Conservation (phyloP, 805 yeast species). For the Saccharomycopsis synnaedendra region DNA sequence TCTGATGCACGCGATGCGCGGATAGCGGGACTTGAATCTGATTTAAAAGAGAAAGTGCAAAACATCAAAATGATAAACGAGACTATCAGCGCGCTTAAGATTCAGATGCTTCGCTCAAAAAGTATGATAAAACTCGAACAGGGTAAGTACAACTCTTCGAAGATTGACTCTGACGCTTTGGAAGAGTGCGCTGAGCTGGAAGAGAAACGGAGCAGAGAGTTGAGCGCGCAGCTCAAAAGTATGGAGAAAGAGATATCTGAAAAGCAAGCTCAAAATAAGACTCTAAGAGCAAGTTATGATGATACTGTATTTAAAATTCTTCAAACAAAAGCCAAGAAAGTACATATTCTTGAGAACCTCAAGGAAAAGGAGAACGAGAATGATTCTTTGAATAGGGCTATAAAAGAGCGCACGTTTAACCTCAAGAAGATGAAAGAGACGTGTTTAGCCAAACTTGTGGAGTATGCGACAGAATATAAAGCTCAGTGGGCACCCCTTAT, state of each 20-base stretch:
- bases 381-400: conserved; percentile 4
- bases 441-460: neutral
- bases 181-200: neutral
- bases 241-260: neutral
- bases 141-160: neutral
- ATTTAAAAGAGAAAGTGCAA: neutral
- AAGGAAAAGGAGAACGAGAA: conserved; percentile 10
- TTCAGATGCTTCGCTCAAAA: neutral
- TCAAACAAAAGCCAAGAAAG: conserved; percentile 13
- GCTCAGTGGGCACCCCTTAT: conserved; percentile 1
- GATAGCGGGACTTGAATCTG: neutral
- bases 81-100: neutral
- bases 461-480: neutral
- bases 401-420: neutral
- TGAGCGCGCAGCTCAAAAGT: neutral
- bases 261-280: neutral
- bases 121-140: neutral
- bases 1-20: neutral
- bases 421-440: neutral
- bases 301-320: conserved; percentile 10
- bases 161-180: neutral
- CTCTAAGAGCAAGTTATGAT: conserved; percentile 9
- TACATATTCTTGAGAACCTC: conserved; percentile 6
- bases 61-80: neutral
- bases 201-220: neutral